Conservation (phyloP, 768 basidiomycete genomes). For the Boletus tylopilopsis region DNA sequence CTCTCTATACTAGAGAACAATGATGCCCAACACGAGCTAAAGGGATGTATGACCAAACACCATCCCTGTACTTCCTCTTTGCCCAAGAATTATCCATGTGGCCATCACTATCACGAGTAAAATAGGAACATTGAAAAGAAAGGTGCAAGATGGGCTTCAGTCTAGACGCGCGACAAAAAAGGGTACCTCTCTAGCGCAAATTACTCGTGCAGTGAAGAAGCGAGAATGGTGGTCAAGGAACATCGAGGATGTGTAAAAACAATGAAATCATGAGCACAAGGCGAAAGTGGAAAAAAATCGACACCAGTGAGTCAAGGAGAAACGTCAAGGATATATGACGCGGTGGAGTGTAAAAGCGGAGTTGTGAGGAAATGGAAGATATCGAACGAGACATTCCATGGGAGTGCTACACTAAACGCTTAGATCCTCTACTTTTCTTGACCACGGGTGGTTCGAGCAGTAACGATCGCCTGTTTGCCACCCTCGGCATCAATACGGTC, state of each 20-base stretch:
- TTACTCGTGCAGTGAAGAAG: conserved; percentile 25
- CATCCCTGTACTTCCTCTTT: conserved; percentile 18
- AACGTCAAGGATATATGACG: conserved; percentile 36
- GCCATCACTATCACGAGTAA: conserved; percentile 6
- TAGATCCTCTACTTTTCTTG: conserved; percentile 75
- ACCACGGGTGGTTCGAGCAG: conserved; percentile 97
- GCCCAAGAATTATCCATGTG: conserved; percentile 17
- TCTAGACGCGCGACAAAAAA: conserved; percentile 21
- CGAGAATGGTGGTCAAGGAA: conserved; percentile 16
- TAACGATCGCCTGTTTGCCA: conserved; percentile 77
- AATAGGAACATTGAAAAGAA: conserved; percentile 6
- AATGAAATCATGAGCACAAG: conserved; percentile 18
- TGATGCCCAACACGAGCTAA: conserved; percentile 18
- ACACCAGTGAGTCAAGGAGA: conserved; percentile 22
- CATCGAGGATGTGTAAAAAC: conserved; percentile 25
- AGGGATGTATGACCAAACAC: conserved; percentile 19
- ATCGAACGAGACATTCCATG: conserved; percentile 28
- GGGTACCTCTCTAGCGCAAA: conserved; percentile 22
- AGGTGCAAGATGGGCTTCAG: conserved; percentile 13
- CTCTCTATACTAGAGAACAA: conserved; percentile 10
- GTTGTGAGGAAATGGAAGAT: conserved; percentile 35
- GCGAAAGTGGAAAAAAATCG: conserved; percentile 13
- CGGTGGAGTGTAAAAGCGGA: conserved; percentile 29
- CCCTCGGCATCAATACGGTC: conserved; percentile 8
- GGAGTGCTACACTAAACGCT: conserved; percentile 59